Base-by-base conservation (phyloP, 306 rosid species). In the Dryas octopetala region DNA sequence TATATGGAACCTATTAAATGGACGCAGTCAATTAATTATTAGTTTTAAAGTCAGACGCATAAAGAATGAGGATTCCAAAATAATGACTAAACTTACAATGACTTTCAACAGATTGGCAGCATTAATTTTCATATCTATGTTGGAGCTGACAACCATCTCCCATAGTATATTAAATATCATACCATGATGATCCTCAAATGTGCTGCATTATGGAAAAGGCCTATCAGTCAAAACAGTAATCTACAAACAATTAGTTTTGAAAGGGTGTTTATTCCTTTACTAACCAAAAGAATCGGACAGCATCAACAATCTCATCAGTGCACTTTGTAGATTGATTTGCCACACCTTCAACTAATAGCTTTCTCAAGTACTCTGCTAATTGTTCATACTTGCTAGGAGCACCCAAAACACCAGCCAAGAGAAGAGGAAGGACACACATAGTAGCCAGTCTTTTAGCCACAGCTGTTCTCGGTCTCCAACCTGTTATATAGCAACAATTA, bases 111-210 rank as follows among this genome's bases (percentile, higher is more conserved):
- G 82, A 79, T 86, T 86, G 74, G 97, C 96, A 0, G 98, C 98
- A 65, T 84, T 85, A 83, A 87, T 82, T 87, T 94, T 94, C 96
- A 94, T 83, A 81, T 84, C 83, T 68, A 82, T 62, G 46, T 88
- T 86, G 50, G 97, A 83, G 88, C 93, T 89, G 72, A 95, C 97
- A 75, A 95, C 97, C 99, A 95, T 92, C 87, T 95, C 99, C 99
- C 97, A 95, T 50, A 92, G 89, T 75, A 95, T 89, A 77, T 90
- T 89, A 80, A 95, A 88, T 62, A 95, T 82, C 91, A 89, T 79
- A 9, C 79, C 81, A 64, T 95, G 97, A 73, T 92, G 91, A 69
- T 85, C 90, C 69, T 90, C 93, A 64, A 80, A 78, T 62, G 91
- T 92, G 86, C 97, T 95, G 93, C 90, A 89, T 61, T 74, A 70